phyloP scores from a whole-genome alignment of 208 protist genomes.

The Wallacemonas rigidus region DNA sequence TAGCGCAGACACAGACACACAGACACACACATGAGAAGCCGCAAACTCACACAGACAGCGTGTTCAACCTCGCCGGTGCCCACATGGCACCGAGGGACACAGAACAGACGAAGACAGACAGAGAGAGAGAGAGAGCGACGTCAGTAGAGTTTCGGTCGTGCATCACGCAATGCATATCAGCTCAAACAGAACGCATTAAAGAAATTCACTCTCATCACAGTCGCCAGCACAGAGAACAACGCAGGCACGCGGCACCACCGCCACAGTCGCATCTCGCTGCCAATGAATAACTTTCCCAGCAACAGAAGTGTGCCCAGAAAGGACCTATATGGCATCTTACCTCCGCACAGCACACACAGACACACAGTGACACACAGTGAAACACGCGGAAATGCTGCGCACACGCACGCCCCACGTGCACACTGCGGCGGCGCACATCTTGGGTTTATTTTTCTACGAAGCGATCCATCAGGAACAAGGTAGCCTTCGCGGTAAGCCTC shows the following conservation, averaged over 20 bases:
- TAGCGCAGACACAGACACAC: conserved; percentile 2
- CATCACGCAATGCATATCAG: conserved; percentile 26
- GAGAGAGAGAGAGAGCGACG: conserved; percentile 13
- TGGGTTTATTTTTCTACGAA: conserved; percentile 68
- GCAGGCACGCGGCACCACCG: background rate
- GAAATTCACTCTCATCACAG: conserved; percentile 23
- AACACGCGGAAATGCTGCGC: background rate
- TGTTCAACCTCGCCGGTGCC: too few species aligned
- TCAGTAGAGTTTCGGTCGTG: conserved; percentile 18
- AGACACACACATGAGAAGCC: background rate
- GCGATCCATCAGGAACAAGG: conserved; percentile 38
- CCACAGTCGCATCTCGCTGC: conserved; percentile 16
- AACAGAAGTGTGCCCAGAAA: conserved; percentile 12
- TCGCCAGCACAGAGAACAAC: conserved; percentile 8
- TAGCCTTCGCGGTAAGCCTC: conserved; percentile 65
- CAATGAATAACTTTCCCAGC: conserved; percentile 25
- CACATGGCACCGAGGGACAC: background rate
- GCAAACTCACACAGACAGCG: background rate
- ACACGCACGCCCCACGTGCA: background rate
- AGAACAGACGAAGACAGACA: background rate
- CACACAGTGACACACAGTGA: background rate
- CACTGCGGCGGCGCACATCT: conserved; percentile 10
- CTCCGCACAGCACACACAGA: background rate
- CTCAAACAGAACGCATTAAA: conserved; percentile 64
- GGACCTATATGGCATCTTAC: conserved; percentile 17